phyloP scores from a whole-genome alignment of 2,329 filamentous ascomycete species.

The Claviceps sp. region DNA sequence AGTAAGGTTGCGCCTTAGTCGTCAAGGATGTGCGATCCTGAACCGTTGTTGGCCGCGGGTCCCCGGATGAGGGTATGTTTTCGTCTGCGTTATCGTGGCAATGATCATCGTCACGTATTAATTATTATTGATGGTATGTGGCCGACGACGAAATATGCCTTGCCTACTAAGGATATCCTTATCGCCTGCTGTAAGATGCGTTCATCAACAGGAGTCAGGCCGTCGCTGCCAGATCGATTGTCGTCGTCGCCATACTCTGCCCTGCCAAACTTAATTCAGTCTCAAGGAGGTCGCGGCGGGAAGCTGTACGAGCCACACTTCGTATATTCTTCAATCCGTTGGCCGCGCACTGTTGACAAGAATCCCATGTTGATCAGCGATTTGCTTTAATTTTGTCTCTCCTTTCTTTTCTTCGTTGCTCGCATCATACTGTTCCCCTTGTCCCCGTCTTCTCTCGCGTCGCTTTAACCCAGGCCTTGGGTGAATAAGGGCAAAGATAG shows the following conservation, averaged over 20 bases:
- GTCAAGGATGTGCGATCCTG: slow-evolving; percentile 11
- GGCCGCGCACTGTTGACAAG: slow-evolving; percentile 55
- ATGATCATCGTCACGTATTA: not conserved
- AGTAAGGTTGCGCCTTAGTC: slow-evolving; percentile 10
- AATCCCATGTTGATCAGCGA: not conserved
- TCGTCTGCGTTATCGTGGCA: not conserved
- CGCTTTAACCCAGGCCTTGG: too few relatives aligned
- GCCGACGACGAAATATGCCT: slow-evolving; percentile 23
- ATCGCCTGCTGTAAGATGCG: slow-evolving; percentile 38
- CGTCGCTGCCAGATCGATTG: slow-evolving; percentile 50
- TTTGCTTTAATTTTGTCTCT: not conserved
- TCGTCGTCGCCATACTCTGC: slow-evolving; percentile 55
- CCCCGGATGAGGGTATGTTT: slow-evolving; percentile 4
- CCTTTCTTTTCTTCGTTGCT: not conserved
- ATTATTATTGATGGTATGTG: not conserved
- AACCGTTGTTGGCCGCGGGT: not conserved
- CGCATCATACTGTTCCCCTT: too few relatives aligned
- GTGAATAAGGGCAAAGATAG: not conserved
- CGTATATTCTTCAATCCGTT: slow-evolving; percentile 72
- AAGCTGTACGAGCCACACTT: slow-evolving; percentile 51
- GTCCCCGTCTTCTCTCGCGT: too few relatives aligned
- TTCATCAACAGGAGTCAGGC: slow-evolving; percentile 47
- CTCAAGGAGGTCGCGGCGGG: slow-evolving; percentile 50
- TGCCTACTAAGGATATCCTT: not conserved
- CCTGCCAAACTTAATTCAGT: slow-evolving; percentile 19